phyloP scores from a whole-genome alignment of 495 filamentous ascomycete species.

The Aspergillus haitiensis region DNA sequence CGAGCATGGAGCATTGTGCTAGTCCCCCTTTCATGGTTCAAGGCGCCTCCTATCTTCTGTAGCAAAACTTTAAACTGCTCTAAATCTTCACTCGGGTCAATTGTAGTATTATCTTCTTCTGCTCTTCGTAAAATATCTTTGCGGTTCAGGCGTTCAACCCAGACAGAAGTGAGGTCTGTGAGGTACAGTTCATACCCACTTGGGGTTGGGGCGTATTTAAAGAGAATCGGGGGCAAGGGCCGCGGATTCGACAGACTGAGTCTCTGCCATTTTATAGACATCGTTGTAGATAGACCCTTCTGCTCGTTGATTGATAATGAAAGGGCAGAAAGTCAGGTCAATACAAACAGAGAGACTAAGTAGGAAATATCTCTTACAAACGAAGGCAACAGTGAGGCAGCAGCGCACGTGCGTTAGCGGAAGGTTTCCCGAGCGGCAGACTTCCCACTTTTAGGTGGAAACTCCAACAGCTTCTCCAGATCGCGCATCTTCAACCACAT shows the following conservation, averaged over 20 bases:
- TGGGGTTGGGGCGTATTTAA: constrained; percentile 50
- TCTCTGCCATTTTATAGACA: constrained; percentile 44
- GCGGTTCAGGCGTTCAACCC: constrained; percentile 69
- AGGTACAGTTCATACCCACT: constrained; percentile 70
- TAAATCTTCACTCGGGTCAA: constrained; percentile 78
- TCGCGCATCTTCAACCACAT: not conserved
- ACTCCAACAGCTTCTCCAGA: constrained; percentile 14
- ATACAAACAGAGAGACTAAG: not conserved
- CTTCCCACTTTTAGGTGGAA: constrained; percentile 23
- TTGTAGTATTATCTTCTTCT: constrained; percentile 65
- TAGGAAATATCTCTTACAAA: not conserved
- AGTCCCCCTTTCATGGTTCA: constrained; percentile 47
- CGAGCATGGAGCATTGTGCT: constrained; percentile 32
- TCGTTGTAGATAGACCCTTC: constrained; percentile 22
- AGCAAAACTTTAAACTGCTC: constrained; percentile 73
- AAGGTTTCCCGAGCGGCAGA: constrained; percentile 34
- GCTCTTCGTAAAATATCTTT: constrained; percentile 65
- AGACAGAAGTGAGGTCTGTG: constrained; percentile 84
- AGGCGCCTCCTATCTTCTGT: constrained; percentile 64
- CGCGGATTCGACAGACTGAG: constrained; percentile 27
- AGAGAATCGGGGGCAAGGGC: constrained; percentile 51
- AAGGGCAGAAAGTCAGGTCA: not conserved
- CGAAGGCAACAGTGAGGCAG: constrained; percentile 18
- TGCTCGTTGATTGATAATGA: not conserved
- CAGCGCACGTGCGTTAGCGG: constrained; percentile 24